phyloP scores from a whole-genome alignment of 768 basidiomycete species.

The Termitomyces sp. region DNA sequence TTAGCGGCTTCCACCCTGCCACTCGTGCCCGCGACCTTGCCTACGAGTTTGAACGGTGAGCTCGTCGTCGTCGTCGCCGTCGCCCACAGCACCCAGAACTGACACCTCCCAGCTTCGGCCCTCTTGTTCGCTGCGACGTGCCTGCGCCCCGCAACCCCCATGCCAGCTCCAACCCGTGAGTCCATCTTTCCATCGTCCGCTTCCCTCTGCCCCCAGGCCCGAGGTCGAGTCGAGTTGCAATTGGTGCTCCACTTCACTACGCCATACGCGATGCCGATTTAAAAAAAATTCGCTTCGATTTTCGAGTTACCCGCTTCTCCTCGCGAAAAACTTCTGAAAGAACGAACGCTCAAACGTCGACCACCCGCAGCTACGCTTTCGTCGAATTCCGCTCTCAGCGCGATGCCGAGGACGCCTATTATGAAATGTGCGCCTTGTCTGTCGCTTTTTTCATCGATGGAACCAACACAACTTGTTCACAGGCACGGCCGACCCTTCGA shows the following conservation, averaged over 20 bases:
- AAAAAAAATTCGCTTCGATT: conserved; percentile 8
- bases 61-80: background rate
- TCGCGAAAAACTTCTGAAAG: conserved; percentile 29
- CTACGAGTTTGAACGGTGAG: conserved; percentile 80
- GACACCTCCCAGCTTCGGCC: conserved; percentile 54
- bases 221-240: conserved; percentile 26
- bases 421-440: conserved; percentile 60
- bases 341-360: conserved; percentile 53
- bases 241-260: conserved; percentile 5
- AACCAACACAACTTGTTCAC: background rate
- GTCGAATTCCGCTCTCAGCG: conserved; percentile 76
- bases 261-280: conserved; percentile 8
- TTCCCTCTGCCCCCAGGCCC: conserved; percentile 19
- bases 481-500: conserved; percentile 80
- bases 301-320: conserved; percentile 22
- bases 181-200: conserved; percentile 25
- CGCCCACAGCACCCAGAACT: background rate
- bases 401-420: conserved; percentile 80
- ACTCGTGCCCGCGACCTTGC: conserved; percentile 83
- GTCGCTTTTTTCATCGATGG: background rate
- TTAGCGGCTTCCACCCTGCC: conserved; percentile 79
- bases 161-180: conserved; percentile 79
- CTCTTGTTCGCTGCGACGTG: conserved; percentile 84
- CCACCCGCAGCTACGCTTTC: conserved; percentile 73
- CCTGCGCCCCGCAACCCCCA: conserved; percentile 80